phyloP scores from a whole-genome alignment of 2,329 filamentous ascomycete species.

The Ascochyta clinopodiicola region DNA sequence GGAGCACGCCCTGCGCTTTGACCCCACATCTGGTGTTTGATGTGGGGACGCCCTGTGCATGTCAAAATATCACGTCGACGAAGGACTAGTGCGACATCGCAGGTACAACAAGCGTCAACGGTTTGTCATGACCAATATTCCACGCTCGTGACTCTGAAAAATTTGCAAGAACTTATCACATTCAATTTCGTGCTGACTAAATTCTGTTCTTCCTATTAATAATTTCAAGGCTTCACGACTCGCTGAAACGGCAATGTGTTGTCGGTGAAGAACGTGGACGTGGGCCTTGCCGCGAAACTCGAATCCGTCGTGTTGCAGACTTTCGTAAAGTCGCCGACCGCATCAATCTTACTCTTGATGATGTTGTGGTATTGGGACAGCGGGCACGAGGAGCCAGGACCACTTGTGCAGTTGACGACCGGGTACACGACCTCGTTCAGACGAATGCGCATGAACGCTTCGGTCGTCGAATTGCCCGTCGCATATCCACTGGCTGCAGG shows the following conservation, averaged over 20 bases:
- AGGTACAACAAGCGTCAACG: too few relatives aligned
- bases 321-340: constrained; percentile 58
- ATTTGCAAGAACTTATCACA: background rate
- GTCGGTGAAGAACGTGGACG: constrained; percentile 38
- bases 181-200: background rate
- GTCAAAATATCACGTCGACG: too few relatives aligned
- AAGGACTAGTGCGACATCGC: too few relatives aligned
- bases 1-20: constrained; percentile 5
- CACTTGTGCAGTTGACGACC: constrained; percentile 61
- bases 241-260: constrained; percentile 30
- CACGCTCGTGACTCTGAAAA: too few relatives aligned
- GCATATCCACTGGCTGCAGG: constrained; percentile 10
- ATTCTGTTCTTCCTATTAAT: background rate
- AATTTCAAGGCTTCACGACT: constrained; percentile 31
- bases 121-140: too few relatives aligned
- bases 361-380: constrained; percentile 45
- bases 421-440: constrained; percentile 71
- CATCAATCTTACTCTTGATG: constrained; percentile 52
- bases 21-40: background rate
- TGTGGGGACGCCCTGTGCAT: too few relatives aligned
- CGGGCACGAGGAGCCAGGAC: constrained; percentile 55
- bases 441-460: constrained; percentile 62
- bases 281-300: constrained; percentile 21
- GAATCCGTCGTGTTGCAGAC: constrained; percentile 49
- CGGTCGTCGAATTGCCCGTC: constrained; percentile 17